A percentile compares a stretch with the other conserved stretches of the same genome.
Evolutionary conservation across 495 filamentous ascomycete genomes (phyloP).

Genomic region (Annulohypoxylon maeteangense): DNA sequence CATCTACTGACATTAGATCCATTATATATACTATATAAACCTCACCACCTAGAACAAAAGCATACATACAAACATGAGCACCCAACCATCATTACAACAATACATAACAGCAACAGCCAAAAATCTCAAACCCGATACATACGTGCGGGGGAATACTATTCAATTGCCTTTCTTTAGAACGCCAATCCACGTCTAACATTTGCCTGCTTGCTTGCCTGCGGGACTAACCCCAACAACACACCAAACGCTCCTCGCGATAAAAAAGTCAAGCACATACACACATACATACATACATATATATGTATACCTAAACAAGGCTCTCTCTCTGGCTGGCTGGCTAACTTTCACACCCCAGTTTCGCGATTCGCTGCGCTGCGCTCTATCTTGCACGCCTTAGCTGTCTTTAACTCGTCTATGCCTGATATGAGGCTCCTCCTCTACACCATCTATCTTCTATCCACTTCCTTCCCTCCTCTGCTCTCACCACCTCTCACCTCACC

Average conservation of each 20-base stretch:
- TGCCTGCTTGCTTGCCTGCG: not conserved
- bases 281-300: constrained; percentile 10
- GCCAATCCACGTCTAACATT: constrained; percentile 38
- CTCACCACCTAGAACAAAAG: not conserved
- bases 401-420: too few species aligned
- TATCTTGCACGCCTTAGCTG: too few species aligned
- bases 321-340: not conserved
- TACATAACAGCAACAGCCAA: not conserved
- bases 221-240: not conserved
- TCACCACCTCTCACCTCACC: too few species aligned
- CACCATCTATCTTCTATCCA: not conserved
- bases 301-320: too few species aligned
- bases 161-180: constrained; percentile 40
- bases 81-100: not conserved
- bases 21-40: too few species aligned
- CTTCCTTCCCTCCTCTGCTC: not conserved
- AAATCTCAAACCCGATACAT: constrained; percentile 12
- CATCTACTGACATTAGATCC: not conserved
- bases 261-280: constrained; percentile 6
- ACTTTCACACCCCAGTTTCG: not conserved
- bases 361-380: too few species aligned
- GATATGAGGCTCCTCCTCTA: not conserved
- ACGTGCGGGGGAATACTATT: constrained; percentile 26
- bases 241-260: not conserved
- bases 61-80: not conserved